These are phyloP conservation scores for Fusarium phyllophilum DNA, from an alignment of 2,329 filamentous ascomycete species.

Conservation along the genomic window DNA sequence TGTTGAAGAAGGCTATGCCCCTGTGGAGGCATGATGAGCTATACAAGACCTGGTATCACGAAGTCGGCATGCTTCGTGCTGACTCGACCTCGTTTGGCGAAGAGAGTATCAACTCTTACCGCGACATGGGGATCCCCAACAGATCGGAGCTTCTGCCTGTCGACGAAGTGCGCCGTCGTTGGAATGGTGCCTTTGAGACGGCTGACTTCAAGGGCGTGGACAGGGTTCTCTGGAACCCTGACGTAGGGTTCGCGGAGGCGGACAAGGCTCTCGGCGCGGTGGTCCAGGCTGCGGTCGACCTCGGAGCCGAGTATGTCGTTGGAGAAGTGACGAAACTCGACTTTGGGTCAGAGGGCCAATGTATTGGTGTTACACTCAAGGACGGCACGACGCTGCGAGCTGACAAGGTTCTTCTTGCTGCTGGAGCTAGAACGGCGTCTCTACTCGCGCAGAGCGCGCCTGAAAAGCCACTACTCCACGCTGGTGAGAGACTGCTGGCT, in stretches of 20 bases:
- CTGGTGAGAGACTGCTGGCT: slow-evolving; percentile 63
- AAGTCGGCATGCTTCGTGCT: slow-evolving; percentile 63
- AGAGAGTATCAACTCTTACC: slow-evolving; percentile 54
- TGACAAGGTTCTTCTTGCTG: slow-evolving; percentile 63
- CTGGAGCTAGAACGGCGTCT: slow-evolving; percentile 66
- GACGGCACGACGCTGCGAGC: slow-evolving; percentile 60
- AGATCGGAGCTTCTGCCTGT: slow-evolving; percentile 54
- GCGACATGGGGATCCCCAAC: slow-evolving; percentile 53
- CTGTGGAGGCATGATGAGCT: slow-evolving; percentile 57
- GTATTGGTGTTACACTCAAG: slow-evolving; percentile 60
- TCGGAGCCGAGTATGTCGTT: slow-evolving; percentile 66
- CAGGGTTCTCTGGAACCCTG: slow-evolving; percentile 66
- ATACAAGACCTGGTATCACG: slow-evolving; percentile 65
- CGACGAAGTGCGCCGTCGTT: slow-evolving; percentile 64
- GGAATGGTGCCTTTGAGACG: slow-evolving; percentile 66
- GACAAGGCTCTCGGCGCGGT: slow-evolving; percentile 66
- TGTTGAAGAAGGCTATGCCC: slow-evolving; percentile 54
- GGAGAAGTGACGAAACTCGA: slow-evolving; percentile 59
- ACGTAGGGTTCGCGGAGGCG: slow-evolving; percentile 68
- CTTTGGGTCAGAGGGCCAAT: slow-evolving; percentile 58
- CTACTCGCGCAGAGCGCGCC: slow-evolving; percentile 63
- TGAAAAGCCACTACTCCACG: slow-evolving; percentile 60
- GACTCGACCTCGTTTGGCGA: slow-evolving; percentile 56
- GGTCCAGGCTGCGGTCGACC: slow-evolving; percentile 60
- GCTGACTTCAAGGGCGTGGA: slow-evolving; percentile 66